Evolutionary conservation across 2,329 filamentous ascomycete species (phyloP).

Genomic region (Camillea tinctor): DNA sequence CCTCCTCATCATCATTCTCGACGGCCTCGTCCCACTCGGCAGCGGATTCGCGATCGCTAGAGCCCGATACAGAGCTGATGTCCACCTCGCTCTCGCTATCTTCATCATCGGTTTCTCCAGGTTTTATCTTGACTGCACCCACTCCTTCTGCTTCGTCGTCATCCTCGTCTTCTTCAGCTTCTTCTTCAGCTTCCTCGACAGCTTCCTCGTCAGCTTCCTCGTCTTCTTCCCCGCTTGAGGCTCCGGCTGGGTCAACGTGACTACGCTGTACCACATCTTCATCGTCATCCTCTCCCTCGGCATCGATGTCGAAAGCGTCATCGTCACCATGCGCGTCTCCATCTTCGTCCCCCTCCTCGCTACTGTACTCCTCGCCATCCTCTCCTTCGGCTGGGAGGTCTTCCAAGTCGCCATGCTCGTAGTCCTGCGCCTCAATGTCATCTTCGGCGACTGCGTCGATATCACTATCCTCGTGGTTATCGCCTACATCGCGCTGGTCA

Average conservation of each 20-base stretch:
- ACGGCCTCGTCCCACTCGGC: slow-evolving; percentile 31
- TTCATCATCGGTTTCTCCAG: slow-evolving; percentile 48
- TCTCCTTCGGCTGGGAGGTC: slow-evolving; percentile 27
- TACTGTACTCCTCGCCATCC: slow-evolving; percentile 19
- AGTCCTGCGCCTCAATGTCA: slow-evolving; percentile 7
- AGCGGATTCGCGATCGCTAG: slow-evolving; percentile 29
- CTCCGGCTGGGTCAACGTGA: slow-evolving; percentile 22
- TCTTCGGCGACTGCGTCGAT: slow-evolving; percentile 24
- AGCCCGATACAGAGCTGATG: slow-evolving; percentile 27
- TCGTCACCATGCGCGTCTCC: slow-evolving; percentile 38
- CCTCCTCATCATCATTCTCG: slow-evolving; percentile 30
- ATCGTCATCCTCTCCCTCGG: slow-evolving; percentile 43
- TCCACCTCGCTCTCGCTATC: slow-evolving; percentile 38
- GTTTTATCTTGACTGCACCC: slow-evolving; percentile 56
- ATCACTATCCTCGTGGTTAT: slow-evolving; percentile 21
- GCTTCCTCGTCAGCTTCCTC: slow-evolving; percentile 27
- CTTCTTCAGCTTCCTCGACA: slow-evolving; percentile 21
- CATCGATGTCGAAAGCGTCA: slow-evolving; percentile 38
- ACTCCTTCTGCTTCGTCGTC: slow-evolving; percentile 54
- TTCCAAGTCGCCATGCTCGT: slow-evolving; percentile 15
- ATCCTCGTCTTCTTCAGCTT: slow-evolving; percentile 33
- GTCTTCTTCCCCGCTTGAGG: slow-evolving; percentile 34
- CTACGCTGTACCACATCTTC: slow-evolving; percentile 19
- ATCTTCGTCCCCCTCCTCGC: slow-evolving; percentile 32
- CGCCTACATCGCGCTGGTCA: slow-evolving; percentile 24